Base-by-base conservation (phyloP, 2,329 filamentous ascomycete species). In the Lecanicillium sp. region DNA sequence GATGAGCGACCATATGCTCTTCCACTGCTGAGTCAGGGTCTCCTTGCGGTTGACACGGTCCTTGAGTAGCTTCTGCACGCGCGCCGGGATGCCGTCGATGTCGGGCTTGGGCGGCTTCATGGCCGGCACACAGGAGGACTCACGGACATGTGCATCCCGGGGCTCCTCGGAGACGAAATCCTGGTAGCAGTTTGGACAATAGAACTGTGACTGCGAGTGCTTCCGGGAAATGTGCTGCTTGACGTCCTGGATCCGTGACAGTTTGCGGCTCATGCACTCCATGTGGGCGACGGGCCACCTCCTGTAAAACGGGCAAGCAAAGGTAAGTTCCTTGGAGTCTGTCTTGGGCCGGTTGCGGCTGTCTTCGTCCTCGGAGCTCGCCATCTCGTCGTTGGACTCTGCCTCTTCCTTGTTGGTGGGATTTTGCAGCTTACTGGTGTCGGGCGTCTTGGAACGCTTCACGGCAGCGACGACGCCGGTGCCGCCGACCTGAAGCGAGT, bases 181-280 rank as follows among this genome's bases (percentile, higher is more conserved):
- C n/a, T 35, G 14, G 12, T 21, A 49, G 29, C 51, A 55, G 7
- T 21, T 45, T 1, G 53, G 50, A 37, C 50, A 56, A 37, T 51
- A 54, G 24, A 46, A 47, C 1, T 20, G 33, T 4, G 39, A 35
- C 30, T 38, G 45, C 2, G 36, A 44, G 30, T 56, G 55, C 12
- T 42, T 43, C 9, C 55, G 44, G 14, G 35, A 38, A 4, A 56
- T 47, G 29, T 56, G 55, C 38, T 55, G 55, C 38, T 54, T 56
- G 35, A 56, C 53, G 24, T 56, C 55, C 32, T 50, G 48, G 21
- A 56, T 55, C 9, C 55, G 52, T 3, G 40, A 49, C 14, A 56
- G 44, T 21, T 50, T 51, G 40, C 40, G 43, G 15, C 44, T 53
- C 27, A 54, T 46, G 36, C 55, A 56, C 14, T 50, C 47, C 5